Conservation (phyloP, 1,284 basidiomycete genomes). For the Erythrobasidium hasegawianum region DNA sequence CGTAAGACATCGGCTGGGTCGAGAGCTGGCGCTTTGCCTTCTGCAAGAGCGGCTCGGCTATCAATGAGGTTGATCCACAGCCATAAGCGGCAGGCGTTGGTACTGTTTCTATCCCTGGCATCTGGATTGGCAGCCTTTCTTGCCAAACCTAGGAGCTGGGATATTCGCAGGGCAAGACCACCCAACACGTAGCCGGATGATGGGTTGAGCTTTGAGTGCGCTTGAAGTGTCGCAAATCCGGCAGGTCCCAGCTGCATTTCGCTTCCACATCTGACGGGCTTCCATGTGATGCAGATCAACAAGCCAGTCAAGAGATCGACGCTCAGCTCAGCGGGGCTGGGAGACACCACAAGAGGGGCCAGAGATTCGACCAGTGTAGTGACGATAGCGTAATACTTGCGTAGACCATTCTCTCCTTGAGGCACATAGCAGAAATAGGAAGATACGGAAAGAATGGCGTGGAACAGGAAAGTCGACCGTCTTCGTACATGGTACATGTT, state of each 20-base stretch:
- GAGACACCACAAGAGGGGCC: slow-evolving; percentile 25
- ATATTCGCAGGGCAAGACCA: slow-evolving; percentile 24
- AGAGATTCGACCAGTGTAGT: slow-evolving; percentile 33
- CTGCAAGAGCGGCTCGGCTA: slow-evolving; percentile 36
- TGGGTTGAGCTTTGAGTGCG: slow-evolving; percentile 32
- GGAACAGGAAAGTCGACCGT: slow-evolving; percentile 34
- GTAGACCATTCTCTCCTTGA: slow-evolving; percentile 30
- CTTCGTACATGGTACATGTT: slow-evolving; percentile 34
- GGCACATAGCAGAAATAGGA: slow-evolving; percentile 34
- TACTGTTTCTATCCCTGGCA: slow-evolving; percentile 10
- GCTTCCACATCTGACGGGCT: slow-evolving; percentile 28
- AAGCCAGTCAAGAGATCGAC: slow-evolving; percentile 31
- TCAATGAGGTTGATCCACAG: slow-evolving; percentile 37
- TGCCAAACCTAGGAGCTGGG: slow-evolving; percentile 15
- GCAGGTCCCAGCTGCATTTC: slow-evolving; percentile 33
- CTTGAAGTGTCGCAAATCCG: slow-evolving; percentile 22
- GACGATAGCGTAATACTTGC: slow-evolving; percentile 34
- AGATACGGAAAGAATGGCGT: slow-evolving; percentile 25
- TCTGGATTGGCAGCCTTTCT: slow-evolving; percentile 7
- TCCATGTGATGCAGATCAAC: slow-evolving; percentile 33
- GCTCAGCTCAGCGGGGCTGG: slow-evolving; percentile 30
- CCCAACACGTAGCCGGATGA: slow-evolving; percentile 31
- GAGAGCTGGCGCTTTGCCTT: slow-evolving; percentile 29
- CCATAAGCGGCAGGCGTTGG: slow-evolving; percentile 29
- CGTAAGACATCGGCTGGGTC: slow-evolving; percentile 34